A percentile compares a stretch with the other conserved stretches of the same genome.
phyloP scores from a whole-genome alignment of 2,329 filamentous ascomycete species.

The Aureobasidium pullulans region DNA sequence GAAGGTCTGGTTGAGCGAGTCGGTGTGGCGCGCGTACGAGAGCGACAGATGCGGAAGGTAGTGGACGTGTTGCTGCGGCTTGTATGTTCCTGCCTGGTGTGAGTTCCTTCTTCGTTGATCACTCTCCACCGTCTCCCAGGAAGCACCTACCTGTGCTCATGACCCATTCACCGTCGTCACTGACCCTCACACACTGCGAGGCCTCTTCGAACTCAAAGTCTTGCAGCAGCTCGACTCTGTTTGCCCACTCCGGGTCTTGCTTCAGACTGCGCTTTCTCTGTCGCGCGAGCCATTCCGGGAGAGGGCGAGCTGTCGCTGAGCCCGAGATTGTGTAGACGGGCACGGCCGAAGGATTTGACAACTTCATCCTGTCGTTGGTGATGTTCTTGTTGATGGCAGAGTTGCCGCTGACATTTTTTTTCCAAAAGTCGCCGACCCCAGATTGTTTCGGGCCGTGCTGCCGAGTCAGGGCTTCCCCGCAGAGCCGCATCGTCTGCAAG shows the following conservation, averaged over 20 bases:
- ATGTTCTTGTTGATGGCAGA: not conserved
- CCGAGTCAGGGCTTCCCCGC: conserved; percentile 2
- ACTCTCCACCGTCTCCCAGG: not conserved
- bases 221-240: conserved; percentile 87
- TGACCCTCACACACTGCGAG: conserved; percentile 79
- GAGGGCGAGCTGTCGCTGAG: conserved; percentile 73
- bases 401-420: conserved; percentile 10
- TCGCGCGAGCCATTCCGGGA: conserved; percentile 92
- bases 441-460: not conserved
- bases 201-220: conserved; percentile 98
- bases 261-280: conserved; percentile 87
- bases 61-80: conserved; percentile 90
- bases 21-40: conserved; percentile 89
- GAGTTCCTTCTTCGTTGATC: not conserved
- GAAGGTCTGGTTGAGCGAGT: conserved; percentile 85
- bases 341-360: conserved; percentile 73
- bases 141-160: conserved; percentile 76
- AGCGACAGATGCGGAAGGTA: conserved; percentile 87
- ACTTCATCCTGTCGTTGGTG: conserved; percentile 54
- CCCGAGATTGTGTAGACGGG: conserved; percentile 94
- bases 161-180: conserved; percentile 93
- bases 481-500: not conserved
- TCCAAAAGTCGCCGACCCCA: not conserved
- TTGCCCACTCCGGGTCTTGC: conserved; percentile 85
- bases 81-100: conserved; percentile 48